Conservation (phyloP, 306 rosid genomes). For the Sphenostylis stenocarpa region DNA sequence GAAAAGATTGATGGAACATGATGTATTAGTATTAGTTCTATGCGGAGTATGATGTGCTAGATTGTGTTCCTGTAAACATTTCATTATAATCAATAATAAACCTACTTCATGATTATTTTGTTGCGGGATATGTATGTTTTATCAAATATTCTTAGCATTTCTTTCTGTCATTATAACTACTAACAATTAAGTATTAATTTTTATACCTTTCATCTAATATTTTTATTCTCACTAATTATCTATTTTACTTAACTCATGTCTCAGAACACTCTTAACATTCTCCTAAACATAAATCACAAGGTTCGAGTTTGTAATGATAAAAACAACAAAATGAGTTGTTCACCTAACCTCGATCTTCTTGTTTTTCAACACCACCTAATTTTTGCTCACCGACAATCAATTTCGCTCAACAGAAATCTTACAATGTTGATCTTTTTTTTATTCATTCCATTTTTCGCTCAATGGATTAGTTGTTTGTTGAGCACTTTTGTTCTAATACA, state of each 20-base stretch:
- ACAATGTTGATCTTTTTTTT: no score
- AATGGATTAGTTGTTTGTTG: no score
- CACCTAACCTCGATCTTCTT: background rate
- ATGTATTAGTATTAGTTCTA: constrained; percentile 19
- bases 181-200: background rate
- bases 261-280: background rate
- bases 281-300: background rate
- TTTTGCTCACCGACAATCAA: no score
- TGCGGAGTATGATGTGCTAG: constrained; percentile 1
- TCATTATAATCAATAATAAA: constrained; percentile 26
- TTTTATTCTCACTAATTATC: background rate
- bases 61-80: constrained; percentile 27
- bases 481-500: no score
- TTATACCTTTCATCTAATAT: background rate
- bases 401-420: no score
- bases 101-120: no score
- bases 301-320: background rate
- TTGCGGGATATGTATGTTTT: background rate
- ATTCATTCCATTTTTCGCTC: no score
- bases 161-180: background rate
- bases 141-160: background rate
- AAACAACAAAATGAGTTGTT: background rate
- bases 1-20: constrained; percentile 18
- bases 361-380: no score
- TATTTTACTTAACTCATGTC: background rate